Evolutionary conservation across 441 rosid genomes (phyloP).

Genomic region (Isatis lusitanica): DNA sequence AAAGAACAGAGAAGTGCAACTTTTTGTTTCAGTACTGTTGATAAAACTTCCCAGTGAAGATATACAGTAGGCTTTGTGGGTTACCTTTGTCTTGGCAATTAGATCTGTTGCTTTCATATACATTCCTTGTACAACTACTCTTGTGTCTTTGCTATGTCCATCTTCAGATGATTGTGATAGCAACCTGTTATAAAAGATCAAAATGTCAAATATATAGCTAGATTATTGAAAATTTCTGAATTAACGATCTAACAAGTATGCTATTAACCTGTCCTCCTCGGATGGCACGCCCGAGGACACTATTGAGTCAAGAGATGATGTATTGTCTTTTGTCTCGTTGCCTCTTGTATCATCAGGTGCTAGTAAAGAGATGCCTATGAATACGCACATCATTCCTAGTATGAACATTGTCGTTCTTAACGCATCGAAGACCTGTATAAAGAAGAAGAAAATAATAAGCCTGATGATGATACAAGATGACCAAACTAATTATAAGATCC

Average conservation of each 20-base stretch:
- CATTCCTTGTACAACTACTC: slow-evolving; percentile 60
- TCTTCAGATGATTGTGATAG: slow-evolving; percentile 50
- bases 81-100: slow-evolving; percentile 79
- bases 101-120: slow-evolving; percentile 52
- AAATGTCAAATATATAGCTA: background rate
- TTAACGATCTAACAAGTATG: background rate
- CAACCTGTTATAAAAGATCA: slow-evolving; percentile 44
- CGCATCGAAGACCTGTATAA: slow-evolving; percentile 77
- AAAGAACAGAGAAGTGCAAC: background rate
- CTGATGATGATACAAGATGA: background rate
- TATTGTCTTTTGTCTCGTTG: slow-evolving; percentile 67
- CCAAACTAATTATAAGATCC: background rate
- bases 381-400: slow-evolving; percentile 82
- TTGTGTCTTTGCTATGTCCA: slow-evolving; percentile 56
- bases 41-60: background rate
- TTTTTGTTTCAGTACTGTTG: background rate
- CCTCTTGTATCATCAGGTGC: slow-evolving; percentile 97
- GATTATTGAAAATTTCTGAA: background rate
- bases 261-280: slow-evolving; percentile 71
- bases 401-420: slow-evolving; percentile 93
- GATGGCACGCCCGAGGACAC: slow-evolving; percentile 39
- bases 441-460: slow-evolving; percentile 15
- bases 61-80: slow-evolving; percentile 1
- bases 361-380: slow-evolving; percentile 82
- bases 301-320: slow-evolving; percentile 43